Conservation (phyloP, 108 stramenopile genomes). For the Pseudonitzschia delicatissima region DNA sequence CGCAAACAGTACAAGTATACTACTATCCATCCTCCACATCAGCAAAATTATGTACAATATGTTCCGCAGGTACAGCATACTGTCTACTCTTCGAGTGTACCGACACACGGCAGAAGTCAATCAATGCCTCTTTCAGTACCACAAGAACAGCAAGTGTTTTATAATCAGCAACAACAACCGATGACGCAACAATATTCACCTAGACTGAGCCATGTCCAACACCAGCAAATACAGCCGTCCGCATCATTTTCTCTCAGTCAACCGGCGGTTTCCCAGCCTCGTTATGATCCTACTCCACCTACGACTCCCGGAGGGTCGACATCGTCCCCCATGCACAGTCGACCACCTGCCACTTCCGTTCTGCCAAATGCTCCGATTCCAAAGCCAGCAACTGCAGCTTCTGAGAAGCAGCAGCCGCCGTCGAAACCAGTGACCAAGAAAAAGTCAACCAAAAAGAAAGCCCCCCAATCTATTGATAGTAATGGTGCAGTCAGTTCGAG, state of each 20-base stretch:
- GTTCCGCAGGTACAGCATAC: conserved; percentile 2
- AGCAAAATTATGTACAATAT: conserved; percentile 4
- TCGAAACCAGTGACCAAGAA: conserved; percentile 16
- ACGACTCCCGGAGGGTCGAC: conserved; percentile 2
- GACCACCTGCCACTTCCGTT: neutral
- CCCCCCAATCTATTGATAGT: conserved; percentile 19
- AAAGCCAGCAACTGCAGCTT: conserved; percentile 4
- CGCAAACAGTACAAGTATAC: conserved; percentile 3
- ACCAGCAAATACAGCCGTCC: neutral
- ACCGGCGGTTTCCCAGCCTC: neutral
- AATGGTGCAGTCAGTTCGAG: conserved; percentile 20
- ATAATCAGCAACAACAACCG: neutral
- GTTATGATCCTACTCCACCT: neutral
- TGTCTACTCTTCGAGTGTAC: neutral
- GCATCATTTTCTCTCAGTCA: neutral
- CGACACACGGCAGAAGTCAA: neutral
- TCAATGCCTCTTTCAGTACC: neutral
- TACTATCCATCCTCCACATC: neutral
- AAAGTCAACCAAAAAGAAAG: conserved; percentile 6
- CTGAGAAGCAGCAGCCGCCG: conserved; percentile 15
- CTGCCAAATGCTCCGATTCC: conserved; percentile 9
- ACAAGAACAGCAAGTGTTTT: neutral
- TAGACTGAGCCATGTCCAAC: neutral
- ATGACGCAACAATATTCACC: neutral
- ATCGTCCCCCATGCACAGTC: conserved; percentile 1